A percentile compares a stretch with the other conserved stretches of the same genome.
Conservation (phyloP, 1,284 basidiomycete genomes). For the Sporisorium reilianum region DNA sequence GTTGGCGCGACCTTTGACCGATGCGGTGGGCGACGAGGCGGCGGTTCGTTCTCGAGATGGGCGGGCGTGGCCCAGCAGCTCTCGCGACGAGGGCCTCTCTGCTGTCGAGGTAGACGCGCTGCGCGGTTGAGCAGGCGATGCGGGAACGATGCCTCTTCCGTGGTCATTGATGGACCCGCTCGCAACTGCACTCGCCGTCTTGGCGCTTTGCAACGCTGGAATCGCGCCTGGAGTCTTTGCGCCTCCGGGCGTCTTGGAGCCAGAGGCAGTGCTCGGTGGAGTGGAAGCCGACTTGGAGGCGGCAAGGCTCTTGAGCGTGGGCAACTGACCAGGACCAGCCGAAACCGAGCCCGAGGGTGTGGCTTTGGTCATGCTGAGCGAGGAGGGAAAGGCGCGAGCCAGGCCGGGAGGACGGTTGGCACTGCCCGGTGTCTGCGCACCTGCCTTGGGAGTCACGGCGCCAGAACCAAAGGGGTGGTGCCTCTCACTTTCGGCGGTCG, state of each 20-base stretch:
- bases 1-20: slow-evolving; percentile 30
- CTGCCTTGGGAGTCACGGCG: slow-evolving; percentile 60
- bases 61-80: slow-evolving; percentile 40
- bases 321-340: slow-evolving; percentile 37
- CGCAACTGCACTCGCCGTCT: slow-evolving; percentile 44
- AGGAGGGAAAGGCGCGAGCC: slow-evolving; percentile 38
- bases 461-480: slow-evolving; percentile 65
- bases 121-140: slow-evolving; percentile 11
- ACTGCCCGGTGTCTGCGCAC: slow-evolving; percentile 55
- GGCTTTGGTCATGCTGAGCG: slow-evolving; percentile 55
- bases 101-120: slow-evolving; percentile 13
- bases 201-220: slow-evolving; percentile 12
- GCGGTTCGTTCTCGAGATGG: slow-evolving; percentile 28
- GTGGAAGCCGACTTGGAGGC: slow-evolving; percentile 12
- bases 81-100: slow-evolving; percentile 43
- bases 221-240: slow-evolving; percentile 23
- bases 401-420: slow-evolving; percentile 34
- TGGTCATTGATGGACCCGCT: slow-evolving; percentile 55
- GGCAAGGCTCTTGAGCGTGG: slow-evolving; percentile 33
- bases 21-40: slow-evolving; percentile 35
- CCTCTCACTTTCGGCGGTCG: slow-evolving; percentile 51
- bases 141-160: slow-evolving; percentile 42
- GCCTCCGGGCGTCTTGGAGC: slow-evolving; percentile 29
- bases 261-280: slow-evolving; percentile 6
- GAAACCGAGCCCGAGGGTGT: slow-evolving; percentile 19